Base-by-base conservation (phyloP, 2,329 filamentous ascomycete species). In the Pestalotiopsis sp. region DNA sequence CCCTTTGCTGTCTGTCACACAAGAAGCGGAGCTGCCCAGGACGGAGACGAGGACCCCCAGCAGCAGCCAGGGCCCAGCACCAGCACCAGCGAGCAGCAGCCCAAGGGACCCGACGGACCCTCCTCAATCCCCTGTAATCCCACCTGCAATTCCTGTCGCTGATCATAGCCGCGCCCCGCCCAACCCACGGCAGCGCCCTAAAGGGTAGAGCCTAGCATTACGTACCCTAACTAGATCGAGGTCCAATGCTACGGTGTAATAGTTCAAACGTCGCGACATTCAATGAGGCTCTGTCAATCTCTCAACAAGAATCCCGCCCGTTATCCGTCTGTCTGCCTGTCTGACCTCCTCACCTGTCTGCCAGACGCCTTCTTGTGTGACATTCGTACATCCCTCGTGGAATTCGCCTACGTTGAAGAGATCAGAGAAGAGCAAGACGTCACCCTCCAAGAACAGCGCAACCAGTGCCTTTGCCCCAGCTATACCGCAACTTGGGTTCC, bases 101-200 rank as follows among this genome's bases (percentile, higher is more conserved):
- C 31, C 31, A 36, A 27, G 27, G 27, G 27, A 27, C 27, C 27
- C 27, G 27, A 36, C 7, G 7, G 31, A n/a, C 45, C 45, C 45
- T 20, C 45, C 45, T n/a, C 17, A n/a, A 52, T 52, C 45, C 45
- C 45, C 45, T 52, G 45, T 52, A 52, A 52, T 52, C 45, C 45
- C 45, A 52, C 45, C 45, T 20, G 5, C 17, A 52, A n/a, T 52
- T 52, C 45, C 45, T 52, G 45, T 52, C 59, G 36, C 27, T 62
- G 36, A 38, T 62, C 59, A 20, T 62, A 36, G 59, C 31, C 31
- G 59, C 59, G 59, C 38, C 59, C 59, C 59, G 59, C 59, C 59
- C 57, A 36, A 36, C 12, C 57, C 25, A 27, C 23, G 13, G 23
- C 23, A 36, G 23, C 57, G 27, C 27, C 57, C 25, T 36, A 62